phyloP scores from a whole-genome alignment of 192 early-diverging fungal species.

The Coemansia sp. region DNA sequence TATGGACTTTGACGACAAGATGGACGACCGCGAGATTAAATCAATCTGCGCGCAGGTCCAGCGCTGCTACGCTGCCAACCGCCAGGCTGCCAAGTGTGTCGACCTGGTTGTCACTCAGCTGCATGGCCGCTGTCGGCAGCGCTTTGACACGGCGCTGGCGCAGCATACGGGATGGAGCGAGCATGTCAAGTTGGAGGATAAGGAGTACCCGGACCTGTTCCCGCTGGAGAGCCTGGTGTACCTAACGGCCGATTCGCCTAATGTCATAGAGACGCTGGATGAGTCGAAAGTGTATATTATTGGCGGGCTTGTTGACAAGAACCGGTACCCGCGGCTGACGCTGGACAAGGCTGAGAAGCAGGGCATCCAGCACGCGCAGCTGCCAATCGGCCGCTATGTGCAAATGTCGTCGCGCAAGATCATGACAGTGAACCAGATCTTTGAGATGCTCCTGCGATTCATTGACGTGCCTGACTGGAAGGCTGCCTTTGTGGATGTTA shows the following conservation, averaged over 20 bases:
- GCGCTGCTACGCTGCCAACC: slow-evolving; percentile 75
- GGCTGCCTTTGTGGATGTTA: slow-evolving; percentile 81
- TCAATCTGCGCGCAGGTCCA: slow-evolving; percentile 70
- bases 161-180: slow-evolving; percentile 58
- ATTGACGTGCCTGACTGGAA: slow-evolving; percentile 82
- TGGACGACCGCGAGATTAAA: slow-evolving; percentile 73
- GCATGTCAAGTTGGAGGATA: slow-evolving; percentile 25
- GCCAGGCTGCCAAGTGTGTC: slow-evolving; percentile 52
- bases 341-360: slow-evolving; percentile 73
- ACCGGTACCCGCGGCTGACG: slow-evolving; percentile 79
- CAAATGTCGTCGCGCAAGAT: slow-evolving; percentile 78
- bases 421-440: slow-evolving; percentile 94
- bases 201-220: slow-evolving; percentile 48
- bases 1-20: slow-evolving; percentile 73
- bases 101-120: slow-evolving; percentile 64
- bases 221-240: slow-evolving; percentile 73
- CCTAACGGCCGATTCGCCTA: slow-evolving; percentile 84
- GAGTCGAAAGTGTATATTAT: slow-evolving; percentile 81
- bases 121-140: slow-evolving; percentile 48
- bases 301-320: slow-evolving; percentile 95
- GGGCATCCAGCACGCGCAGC: slow-evolving; percentile 71
- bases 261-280: slow-evolving; percentile 67
- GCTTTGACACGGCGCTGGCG: slow-evolving; percentile 49
- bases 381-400: slow-evolving; percentile 88
- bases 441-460: slow-evolving; percentile 84